Conservation (phyloP, 2,329 filamentous ascomycete genomes). For the Alternaria angustiovoidea region DNA sequence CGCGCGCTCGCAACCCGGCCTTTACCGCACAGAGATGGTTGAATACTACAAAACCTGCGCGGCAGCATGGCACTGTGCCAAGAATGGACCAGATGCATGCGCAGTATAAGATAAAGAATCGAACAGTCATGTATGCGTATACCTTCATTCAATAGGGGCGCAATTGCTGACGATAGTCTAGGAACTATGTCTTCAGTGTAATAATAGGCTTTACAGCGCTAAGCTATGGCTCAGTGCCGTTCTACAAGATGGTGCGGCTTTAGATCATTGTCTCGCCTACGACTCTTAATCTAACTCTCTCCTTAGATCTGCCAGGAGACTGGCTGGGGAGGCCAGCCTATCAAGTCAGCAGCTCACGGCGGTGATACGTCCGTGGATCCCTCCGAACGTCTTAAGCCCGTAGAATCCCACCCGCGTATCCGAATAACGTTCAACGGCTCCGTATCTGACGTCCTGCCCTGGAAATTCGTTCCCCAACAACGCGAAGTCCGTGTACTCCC, state of each 20-base stretch:
- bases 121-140: conserved; percentile 66
- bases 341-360: conserved; percentile 77
- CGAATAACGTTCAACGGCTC: conserved; percentile 96
- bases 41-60: conserved; percentile 40
- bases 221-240: conserved; percentile 82
- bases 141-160: not conserved
- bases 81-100: conserved; percentile 71
- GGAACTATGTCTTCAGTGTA: conserved; percentile 77
- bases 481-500: conserved; percentile 94
- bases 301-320: conserved; percentile 80
- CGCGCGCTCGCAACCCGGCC: conserved; percentile 28
- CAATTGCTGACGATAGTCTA: conserved; percentile 41
- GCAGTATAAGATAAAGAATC: conserved; percentile 72
- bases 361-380: conserved; percentile 67
- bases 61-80: conserved; percentile 52
- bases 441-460: conserved; percentile 92
- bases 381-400: conserved; percentile 78
- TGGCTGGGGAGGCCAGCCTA: conserved; percentile 91
- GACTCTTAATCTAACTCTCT: conserved; percentile 11
- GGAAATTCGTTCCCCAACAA: conserved; percentile 98
- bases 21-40: conserved; percentile 40
- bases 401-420: conserved; percentile 82
- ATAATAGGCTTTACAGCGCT: conserved; percentile 82
- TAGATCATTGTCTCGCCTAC: not conserved
- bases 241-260: conserved; percentile 79